Evolutionary conservation across 768 basidiomycete genomes (phyloP).

Genomic region (Ramaria rubella): DNA sequence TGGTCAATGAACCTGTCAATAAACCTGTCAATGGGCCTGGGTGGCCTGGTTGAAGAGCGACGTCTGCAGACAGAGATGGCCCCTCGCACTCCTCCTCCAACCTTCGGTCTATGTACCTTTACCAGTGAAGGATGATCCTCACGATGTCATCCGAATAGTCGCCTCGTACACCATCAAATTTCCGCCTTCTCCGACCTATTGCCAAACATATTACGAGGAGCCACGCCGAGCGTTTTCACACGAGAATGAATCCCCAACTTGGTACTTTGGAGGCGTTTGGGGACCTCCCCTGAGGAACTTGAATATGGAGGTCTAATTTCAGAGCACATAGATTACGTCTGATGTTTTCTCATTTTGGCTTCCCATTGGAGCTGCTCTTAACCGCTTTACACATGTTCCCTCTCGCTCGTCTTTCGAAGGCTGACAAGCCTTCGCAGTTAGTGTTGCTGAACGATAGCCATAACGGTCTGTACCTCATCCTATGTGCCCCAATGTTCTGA

Average conservation of each 20-base stretch:
- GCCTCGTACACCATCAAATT: neutral
- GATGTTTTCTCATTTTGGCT: neutral
- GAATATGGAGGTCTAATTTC: neutral
- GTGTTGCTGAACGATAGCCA: conserved; percentile 1
- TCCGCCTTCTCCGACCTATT: conserved; percentile 8
- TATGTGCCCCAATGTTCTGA: neutral
- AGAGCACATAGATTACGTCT: neutral
- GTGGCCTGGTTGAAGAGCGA: no score
- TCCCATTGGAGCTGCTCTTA: neutral
- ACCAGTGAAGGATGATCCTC: no score
- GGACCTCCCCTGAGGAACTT: neutral
- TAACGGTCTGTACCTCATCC: neutral
- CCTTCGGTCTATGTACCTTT: no score
- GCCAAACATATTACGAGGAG: neutral
- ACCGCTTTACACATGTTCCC: neutral
- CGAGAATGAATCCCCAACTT: no score
- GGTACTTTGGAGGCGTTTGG: neutral
- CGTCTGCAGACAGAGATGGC: no score
- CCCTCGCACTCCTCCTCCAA: no score
- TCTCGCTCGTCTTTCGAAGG: neutral
- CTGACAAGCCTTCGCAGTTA: neutral
- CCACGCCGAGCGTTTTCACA: neutral
- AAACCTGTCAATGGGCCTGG: no score
- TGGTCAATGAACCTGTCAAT: no score
- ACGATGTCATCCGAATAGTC: neutral